Conservation (phyloP, 495 filamentous ascomycete genomes). For the Aspergillus diversus region DNA sequence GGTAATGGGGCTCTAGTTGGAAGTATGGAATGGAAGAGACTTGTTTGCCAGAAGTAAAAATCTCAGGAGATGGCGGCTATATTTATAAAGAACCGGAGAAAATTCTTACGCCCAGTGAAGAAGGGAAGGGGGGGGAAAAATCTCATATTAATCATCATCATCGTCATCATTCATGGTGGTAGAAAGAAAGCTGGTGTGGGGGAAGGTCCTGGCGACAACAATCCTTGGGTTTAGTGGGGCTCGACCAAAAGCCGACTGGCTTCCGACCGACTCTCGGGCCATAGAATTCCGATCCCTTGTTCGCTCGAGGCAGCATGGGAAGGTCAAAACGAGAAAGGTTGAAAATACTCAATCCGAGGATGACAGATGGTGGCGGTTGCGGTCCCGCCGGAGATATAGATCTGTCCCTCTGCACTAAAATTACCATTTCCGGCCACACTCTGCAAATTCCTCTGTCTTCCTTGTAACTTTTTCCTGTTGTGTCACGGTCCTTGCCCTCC, state of each 20-base stretch:
- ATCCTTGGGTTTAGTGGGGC: conserved; percentile 32
- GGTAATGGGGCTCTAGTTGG: conserved; percentile 4
- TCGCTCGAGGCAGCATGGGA: no score
- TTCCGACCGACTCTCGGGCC: background rate
- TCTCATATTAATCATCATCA: conserved; percentile 1
- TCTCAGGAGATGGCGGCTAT: conserved; percentile 22
- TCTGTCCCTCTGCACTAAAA: background rate
- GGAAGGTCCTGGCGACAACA: conserved; percentile 51
- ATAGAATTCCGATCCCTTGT: conserved; percentile 2
- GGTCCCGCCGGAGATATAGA: no score
- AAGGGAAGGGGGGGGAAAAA: background rate
- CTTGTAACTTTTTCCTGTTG: no score
- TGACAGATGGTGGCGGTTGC: no score
- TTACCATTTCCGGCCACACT: background rate
- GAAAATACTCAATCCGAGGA: no score
- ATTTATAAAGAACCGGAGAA: background rate
- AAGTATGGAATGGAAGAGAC: background rate
- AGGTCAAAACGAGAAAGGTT: no score
- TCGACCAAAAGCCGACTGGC: conserved; percentile 18
- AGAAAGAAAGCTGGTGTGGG: conserved; percentile 31
- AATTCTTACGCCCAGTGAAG: background rate
- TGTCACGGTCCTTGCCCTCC: no score
- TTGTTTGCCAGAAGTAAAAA: background rate
- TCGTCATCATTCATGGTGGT: background rate
- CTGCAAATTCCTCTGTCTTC: no score